Evolutionary conservation across 2,329 filamentous ascomycete genomes (phyloP).

Genomic region (Pyrenochaeta sp.): DNA sequence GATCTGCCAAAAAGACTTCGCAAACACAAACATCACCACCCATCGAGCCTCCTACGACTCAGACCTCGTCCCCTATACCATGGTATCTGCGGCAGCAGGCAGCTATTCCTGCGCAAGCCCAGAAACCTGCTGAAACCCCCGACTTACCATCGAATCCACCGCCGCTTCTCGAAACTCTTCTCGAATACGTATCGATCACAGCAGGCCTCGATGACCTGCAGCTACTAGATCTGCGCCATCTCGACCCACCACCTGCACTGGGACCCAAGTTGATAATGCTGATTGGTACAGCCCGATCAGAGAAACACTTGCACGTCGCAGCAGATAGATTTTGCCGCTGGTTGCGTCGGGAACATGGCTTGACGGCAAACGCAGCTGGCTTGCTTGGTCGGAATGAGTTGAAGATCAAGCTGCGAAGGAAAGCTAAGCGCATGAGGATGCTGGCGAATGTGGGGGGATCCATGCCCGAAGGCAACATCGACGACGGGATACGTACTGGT

Average conservation of each 20-base stretch:
- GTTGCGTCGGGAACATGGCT: conserved; percentile 74
- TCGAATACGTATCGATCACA: conserved; percentile 82
- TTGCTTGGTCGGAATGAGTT: conserved; percentile 89
- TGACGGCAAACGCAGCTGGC: conserved; percentile 83
- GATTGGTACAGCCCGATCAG: conserved; percentile 86
- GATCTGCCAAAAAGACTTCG: no score
- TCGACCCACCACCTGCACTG: conserved; percentile 86
- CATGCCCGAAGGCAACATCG: conserved; percentile 64
- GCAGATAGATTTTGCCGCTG: conserved; percentile 89
- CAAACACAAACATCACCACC: not conserved
- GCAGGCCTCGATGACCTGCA: conserved; percentile 84
- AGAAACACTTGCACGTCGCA: conserved; percentile 91
- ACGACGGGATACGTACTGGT: conserved; percentile 89
- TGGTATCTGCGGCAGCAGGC: conserved; percentile 80
- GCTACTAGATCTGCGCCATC: conserved; percentile 80
- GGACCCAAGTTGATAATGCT: conserved; percentile 92
- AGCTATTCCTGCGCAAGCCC: conserved; percentile 43
- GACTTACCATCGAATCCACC: conserved; percentile 74
- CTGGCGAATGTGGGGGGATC: conserved; percentile 71
- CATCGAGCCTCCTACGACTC: conserved; percentile 5
- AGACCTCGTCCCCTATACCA: conserved; percentile 55
- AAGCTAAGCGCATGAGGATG: conserved; percentile 81
- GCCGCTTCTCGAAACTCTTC: conserved; percentile 71
- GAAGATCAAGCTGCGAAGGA: conserved; percentile 82
- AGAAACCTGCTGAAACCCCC: conserved; percentile 65